phyloP scores from a whole-genome alignment of 2,329 filamentous ascomycete species.

The Diaporthe sp. region DNA sequence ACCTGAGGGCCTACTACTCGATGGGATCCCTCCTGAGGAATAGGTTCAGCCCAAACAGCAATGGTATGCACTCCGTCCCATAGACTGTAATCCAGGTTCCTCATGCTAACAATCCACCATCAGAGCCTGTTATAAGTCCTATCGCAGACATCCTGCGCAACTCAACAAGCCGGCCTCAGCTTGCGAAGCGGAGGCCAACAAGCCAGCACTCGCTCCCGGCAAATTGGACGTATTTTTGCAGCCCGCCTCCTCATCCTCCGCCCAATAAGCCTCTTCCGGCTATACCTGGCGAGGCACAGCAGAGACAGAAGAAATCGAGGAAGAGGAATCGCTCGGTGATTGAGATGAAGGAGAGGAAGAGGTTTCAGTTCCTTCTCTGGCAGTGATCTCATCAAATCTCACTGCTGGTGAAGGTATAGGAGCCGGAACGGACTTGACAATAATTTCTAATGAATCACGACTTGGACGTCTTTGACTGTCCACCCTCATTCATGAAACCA shows the following conservation, averaged over 20 bases:
- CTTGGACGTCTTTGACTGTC: not conserved
- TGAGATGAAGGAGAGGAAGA: slow-evolving; percentile 24
- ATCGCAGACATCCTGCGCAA: slow-evolving; percentile 18
- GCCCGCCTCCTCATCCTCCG: slow-evolving; percentile 19
- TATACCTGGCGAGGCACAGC: not conserved
- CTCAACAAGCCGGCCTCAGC: not conserved
- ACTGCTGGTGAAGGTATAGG: not conserved
- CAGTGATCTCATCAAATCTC: not conserved
- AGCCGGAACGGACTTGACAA: not conserved
- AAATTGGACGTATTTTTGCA: slow-evolving; percentile 17
- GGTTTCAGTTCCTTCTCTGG: slow-evolving; percentile 24
- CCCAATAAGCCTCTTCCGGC: slow-evolving; percentile 25
- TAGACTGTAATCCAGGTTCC: fast-evolving
- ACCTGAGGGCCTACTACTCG: slow-evolving; percentile 34
- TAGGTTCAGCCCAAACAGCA: not conserved
- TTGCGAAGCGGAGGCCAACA: not conserved
- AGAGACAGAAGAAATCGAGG: slow-evolving; percentile 13
- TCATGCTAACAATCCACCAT: not conserved
- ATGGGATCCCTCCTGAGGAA: slow-evolving; percentile 27
- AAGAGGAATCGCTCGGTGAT: slow-evolving; percentile 15
- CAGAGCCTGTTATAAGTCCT: slow-evolving; percentile 4
- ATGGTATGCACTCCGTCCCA: not conserved
- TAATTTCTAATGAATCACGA: slow-evolving; percentile 23
- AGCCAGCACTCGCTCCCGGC: slow-evolving; percentile 20
- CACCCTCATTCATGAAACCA: not conserved